Conservation (phyloP, 2,329 filamentous ascomycete genomes). For the Scytalidium sp. region DNA sequence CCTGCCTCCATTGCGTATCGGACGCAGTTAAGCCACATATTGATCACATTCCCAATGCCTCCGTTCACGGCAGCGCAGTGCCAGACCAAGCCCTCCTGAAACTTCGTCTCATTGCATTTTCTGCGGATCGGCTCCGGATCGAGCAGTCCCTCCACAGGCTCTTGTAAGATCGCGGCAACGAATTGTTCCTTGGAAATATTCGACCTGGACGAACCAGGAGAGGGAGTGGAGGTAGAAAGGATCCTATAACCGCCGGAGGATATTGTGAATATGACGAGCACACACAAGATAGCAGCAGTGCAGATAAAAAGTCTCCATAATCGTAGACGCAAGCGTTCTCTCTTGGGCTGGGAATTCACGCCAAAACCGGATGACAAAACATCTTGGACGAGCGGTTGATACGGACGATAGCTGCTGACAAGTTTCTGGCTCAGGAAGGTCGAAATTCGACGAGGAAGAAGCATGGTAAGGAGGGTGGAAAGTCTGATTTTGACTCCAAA, state of each 20-base stretch:
- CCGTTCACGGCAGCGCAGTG: constrained; percentile 40
- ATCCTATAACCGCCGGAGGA: background rate
- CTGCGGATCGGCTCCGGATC: background rate
- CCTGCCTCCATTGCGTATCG: constrained; percentile 45
- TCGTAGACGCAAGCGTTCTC: background rate
- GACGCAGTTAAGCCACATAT: constrained; percentile 42
- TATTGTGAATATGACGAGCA: background rate
- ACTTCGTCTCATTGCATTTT: background rate
- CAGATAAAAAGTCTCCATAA: background rate
- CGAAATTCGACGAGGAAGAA: background rate
- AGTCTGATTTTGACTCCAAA: background rate
- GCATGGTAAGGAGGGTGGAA: background rate
- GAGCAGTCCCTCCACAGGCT: background rate
- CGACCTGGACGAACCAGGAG: background rate
- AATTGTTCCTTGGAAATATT: background rate
- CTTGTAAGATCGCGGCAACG: background rate
- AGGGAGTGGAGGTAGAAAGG: background rate
- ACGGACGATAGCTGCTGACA: background rate
- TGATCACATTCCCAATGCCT: constrained; percentile 41
- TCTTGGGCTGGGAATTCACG: background rate
- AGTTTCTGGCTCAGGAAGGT: background rate
- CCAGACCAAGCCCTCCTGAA: constrained; percentile 34
- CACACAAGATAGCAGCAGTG: background rate
- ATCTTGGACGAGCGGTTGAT: background rate
- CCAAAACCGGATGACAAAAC: background rate